Percentiles rank a stretch among this genome's conserved stretches.
phyloP scores from a whole-genome alignment of 140 eudicot genomes.

The Cichorium intybus region DNA sequence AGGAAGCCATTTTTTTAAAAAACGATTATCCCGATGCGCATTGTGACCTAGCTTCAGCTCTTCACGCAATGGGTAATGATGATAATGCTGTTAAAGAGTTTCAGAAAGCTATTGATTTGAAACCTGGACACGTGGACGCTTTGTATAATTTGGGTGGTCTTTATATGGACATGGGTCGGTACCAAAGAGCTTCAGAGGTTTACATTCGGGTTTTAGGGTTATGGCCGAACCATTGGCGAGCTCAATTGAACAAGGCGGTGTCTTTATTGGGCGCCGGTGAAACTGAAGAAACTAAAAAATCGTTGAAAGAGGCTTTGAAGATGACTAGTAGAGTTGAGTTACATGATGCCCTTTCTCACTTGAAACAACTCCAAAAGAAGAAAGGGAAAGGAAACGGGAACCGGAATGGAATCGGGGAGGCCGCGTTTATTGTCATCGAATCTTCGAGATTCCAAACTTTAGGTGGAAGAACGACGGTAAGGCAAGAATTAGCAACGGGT shows the following conservation, averaged over 20 bases:
- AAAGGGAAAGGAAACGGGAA: slow-evolving; percentile 70
- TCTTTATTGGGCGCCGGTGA: slow-evolving; percentile 94
- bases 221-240: slow-evolving; percentile 94
- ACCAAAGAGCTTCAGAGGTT: slow-evolving; percentile 95
- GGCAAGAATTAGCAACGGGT: slow-evolving; percentile 64
- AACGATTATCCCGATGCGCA: slow-evolving; percentile 94
- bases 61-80: slow-evolving; percentile 88
- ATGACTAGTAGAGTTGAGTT: slow-evolving; percentile 97
- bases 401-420: slow-evolving; percentile 68
- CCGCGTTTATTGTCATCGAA: slow-evolving; percentile 56
- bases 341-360: slow-evolving; percentile 85
- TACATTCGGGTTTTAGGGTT: slow-evolving; percentile 83
- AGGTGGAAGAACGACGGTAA: slow-evolving; percentile 64
- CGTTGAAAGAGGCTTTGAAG: slow-evolving; percentile 89
- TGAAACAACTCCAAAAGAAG: slow-evolving; percentile 91
- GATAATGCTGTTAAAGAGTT: slow-evolving; percentile 88
- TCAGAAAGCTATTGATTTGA: slow-evolving; percentile 92
- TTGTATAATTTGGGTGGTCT: slow-evolving; percentile 91
- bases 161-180: slow-evolving; percentile 98
- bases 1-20: slow-evolving; percentile 89
- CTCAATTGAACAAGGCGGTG: slow-evolving; percentile 94
- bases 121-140: slow-evolving; percentile 97
- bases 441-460: slow-evolving; percentile 63
- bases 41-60: slow-evolving; percentile 94
- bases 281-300: slow-evolving; percentile 89